Evolutionary conservation across 371 early-diverging fungal genomes (phyloP).

Genomic region (Parasitella parasitica): DNA sequence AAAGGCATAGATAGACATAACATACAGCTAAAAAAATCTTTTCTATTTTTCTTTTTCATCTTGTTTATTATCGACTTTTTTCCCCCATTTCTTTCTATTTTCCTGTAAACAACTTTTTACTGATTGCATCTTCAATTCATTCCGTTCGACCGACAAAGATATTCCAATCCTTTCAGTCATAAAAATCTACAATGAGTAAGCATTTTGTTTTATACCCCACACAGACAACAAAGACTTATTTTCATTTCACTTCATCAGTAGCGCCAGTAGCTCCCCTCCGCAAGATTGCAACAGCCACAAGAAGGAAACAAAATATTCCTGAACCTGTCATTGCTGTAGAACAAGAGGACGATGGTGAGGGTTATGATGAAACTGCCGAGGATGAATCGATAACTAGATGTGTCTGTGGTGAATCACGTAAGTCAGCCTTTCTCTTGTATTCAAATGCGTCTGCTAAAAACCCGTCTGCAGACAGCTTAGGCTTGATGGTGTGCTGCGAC

Average conservation of each 20-base stretch:
- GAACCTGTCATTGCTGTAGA: slow-evolving; percentile 20
- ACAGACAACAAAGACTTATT: background rate
- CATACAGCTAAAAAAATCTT: background rate
- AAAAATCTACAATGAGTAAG: background rate
- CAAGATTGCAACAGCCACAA: slow-evolving; percentile 1
- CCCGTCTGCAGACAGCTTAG: slow-evolving; percentile 45
- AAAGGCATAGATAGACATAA: background rate
- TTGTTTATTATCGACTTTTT: background rate
- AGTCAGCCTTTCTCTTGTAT: background rate
- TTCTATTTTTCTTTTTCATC: background rate
- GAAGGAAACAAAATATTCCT: slow-evolving; percentile 20
- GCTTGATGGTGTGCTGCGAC: slow-evolving; percentile 88
- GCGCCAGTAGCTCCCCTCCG: slow-evolving; percentile 1
- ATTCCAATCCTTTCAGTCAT: background rate
- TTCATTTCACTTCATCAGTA: background rate
- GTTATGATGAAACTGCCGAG: slow-evolving; percentile 22
- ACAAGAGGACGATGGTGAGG: slow-evolving; percentile 15
- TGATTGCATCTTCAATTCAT: background rate
- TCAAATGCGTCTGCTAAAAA: background rate
- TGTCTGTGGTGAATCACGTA: slow-evolving; percentile 73
- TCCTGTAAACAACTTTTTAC: background rate
- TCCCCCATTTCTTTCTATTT: background rate
- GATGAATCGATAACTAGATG: slow-evolving; percentile 78
- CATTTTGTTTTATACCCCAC: background rate
- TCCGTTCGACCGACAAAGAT: background rate